Evolutionary conservation across 208 protist species (phyloP), one percentile per base, ranked within the genome.

Genomic region (Herpetomonas samuelpessoai): DNA sequence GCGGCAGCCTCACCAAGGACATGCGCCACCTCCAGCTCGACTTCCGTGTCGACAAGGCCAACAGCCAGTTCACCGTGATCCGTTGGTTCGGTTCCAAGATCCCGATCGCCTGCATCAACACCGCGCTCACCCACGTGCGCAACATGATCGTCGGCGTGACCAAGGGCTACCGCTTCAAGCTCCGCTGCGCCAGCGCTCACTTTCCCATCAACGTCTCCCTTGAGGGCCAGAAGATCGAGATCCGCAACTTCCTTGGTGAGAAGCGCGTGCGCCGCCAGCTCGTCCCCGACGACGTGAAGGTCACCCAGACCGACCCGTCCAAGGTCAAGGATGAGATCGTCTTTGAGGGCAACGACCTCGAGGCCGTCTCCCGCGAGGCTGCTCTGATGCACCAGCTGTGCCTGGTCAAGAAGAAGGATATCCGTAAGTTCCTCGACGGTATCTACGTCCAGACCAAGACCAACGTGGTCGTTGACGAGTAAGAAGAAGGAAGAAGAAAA

Each of bases 341-440:
- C 53, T 68, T 99, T 50, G 74, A 85, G 31, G 98, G 98, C 71
- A 99, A 98, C 77, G 92, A 98, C 73, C 53, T 98, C 48, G 86
- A 98, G 60, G 54, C 75, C 54, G 97, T 99, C 39, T 97, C 93
- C 9, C 83, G 93, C 75, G 74, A 93, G 76, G 86, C 97, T 52
- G 97, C 98, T 56, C 62, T 92, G 44, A 97, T 99, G 81, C 95
- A 99, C 63, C 80, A 98, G 80, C 81, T 94, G 52, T 94, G 83
- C 71, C 63, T 97, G 50, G 97, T 99, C 51, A 97, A 93, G 81
- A 93, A 98, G 62, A 99, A 99, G 91, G 99, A 99, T 99, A 99
- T 99, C 85, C 96, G 99, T 88, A 99, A 99, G 96, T 99, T 99
- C 97, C 81, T 99, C 14, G 99, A 99, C 84, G 99, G 99, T 93